Percentiles rank a stretch among this genome's conserved stretches.
These are phyloP conservation scores for Pyrus pyrifolia DNA, from an alignment of 306 rosid genomes.

Conservation along the genomic window DNA sequence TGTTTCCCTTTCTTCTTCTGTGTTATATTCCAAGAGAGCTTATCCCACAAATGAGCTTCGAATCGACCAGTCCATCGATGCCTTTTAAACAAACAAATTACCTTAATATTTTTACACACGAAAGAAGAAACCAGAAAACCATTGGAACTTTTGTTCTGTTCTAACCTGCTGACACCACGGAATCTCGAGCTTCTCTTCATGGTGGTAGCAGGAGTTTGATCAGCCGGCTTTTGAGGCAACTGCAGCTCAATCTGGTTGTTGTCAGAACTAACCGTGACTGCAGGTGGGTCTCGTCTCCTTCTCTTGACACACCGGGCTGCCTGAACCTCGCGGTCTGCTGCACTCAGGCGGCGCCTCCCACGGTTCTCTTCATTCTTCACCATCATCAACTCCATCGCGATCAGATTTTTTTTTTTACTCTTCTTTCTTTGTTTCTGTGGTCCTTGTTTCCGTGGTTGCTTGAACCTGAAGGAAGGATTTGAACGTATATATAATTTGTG, in stretches of 20 bases:
- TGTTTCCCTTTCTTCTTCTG: slow-evolving; percentile 95
- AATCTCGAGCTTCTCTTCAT: slow-evolving; percentile 76
- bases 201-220: slow-evolving; percentile 41
- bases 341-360: slow-evolving; percentile 14
- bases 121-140: neutral
- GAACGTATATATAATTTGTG: slow-evolving; percentile 21
- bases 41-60: slow-evolving; percentile 95
- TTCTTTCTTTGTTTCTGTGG: neutral
- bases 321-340: slow-evolving; percentile 28
- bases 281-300: slow-evolving; percentile 35
- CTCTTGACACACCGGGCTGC: slow-evolving; percentile 36
- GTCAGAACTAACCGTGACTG: slow-evolving; percentile 1
- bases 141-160: neutral
- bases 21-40: slow-evolving; percentile 85
- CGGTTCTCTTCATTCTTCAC: slow-evolving; percentile 40
- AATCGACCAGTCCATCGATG: slow-evolving; percentile 91
- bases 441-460: slow-evolving; percentile 6
- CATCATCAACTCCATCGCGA: slow-evolving; percentile 25
- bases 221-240: slow-evolving; percentile 6
- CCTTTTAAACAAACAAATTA: slow-evolving; percentile 26
- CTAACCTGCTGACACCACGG: slow-evolving; percentile 72
- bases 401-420: neutral
- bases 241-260: slow-evolving; percentile 16
- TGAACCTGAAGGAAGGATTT: neutral
- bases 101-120: neutral